phyloP scores from a whole-genome alignment of 768 basidiomycete genomes.

The Naematelia encephala region DNA sequence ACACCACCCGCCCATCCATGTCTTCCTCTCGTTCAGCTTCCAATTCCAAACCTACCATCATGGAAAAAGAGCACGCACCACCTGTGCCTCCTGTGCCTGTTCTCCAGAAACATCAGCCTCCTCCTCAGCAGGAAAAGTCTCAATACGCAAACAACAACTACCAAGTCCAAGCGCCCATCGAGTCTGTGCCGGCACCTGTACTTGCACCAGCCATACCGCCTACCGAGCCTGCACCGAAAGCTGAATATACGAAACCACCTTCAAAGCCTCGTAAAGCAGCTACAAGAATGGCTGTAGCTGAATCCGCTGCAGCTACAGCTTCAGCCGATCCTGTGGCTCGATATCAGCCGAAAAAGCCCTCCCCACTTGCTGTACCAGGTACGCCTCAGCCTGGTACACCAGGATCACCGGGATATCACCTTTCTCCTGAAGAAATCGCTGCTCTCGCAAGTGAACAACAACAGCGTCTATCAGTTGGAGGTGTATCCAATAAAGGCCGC shows the following conservation, averaged over 20 bases:
- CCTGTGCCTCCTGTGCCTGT: conserved; percentile 29
- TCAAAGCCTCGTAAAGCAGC: conserved; percentile 17
- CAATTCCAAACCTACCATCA: conserved; percentile 14
- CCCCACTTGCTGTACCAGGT: conserved; percentile 28
- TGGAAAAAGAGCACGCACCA: conserved; percentile 16
- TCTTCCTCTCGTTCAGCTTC: conserved; percentile 15
- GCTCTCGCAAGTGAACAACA: neutral
- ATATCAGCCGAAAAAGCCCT: conserved; percentile 38
- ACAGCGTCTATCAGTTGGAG: neutral
- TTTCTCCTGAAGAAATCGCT: conserved; percentile 4
- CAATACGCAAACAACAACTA: neutral
- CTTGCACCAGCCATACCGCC: no score
- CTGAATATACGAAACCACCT: no score
- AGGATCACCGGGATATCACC: neutral
- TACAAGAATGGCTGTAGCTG: conserved; percentile 33
- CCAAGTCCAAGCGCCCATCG: neutral
- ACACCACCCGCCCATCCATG: conserved; percentile 15
- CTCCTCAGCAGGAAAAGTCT: neutral
- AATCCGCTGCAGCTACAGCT: conserved; percentile 32
- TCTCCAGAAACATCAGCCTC: conserved; percentile 12
- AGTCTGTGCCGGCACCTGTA: neutral
- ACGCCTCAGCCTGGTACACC: neutral
- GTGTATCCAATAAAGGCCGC: neutral
- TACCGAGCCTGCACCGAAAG: neutral
- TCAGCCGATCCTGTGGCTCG: conserved; percentile 27